These are phyloP conservation scores for Metschnikowia borealis DNA, from an alignment of 805 yeast species.

Conservation along the genomic window DNA sequence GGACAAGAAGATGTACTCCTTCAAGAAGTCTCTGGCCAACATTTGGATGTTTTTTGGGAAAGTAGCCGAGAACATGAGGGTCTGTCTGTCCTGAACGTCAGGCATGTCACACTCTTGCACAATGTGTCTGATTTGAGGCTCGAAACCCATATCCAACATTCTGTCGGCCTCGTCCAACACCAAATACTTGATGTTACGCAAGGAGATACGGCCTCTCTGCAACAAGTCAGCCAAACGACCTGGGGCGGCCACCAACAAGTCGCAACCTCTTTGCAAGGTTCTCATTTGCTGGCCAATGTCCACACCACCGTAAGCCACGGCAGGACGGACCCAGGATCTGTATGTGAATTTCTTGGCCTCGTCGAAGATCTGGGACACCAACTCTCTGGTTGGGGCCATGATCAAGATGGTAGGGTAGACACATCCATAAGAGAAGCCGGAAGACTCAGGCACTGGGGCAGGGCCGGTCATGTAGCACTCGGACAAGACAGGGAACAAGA, in stretches of 20 bases:
- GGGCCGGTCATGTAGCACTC: conserved; percentile 91
- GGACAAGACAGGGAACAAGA: conserved; percentile 94
- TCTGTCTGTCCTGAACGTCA: conserved; percentile 82
- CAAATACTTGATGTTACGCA: conserved; percentile 84
- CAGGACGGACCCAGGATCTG: conserved; percentile 97
- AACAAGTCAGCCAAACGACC: conserved; percentile 96
- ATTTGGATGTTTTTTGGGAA: conserved; percentile 97
- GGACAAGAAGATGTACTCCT: conserved; percentile 90
- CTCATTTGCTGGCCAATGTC: conserved; percentile 84
- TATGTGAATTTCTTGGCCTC: conserved; percentile 94
- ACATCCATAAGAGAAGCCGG: conserved; percentile 60
- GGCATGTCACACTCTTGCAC: conserved; percentile 99
- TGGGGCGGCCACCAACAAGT: conserved; percentile 95
- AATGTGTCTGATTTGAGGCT: conserved; percentile 97
- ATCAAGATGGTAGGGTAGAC: conserved; percentile 93
- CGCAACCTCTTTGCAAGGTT: conserved; percentile 90
- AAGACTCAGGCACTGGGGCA: conserved; percentile 48
- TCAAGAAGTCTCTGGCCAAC: conserved; percentile 95
- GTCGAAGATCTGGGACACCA: conserved; percentile 93
- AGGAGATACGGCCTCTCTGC: conserved; percentile 91
- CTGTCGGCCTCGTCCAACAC: conserved; percentile 99
- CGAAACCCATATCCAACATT: conserved; percentile 99
- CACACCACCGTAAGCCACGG: conserved; percentile 98
- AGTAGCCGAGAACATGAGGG: conserved; percentile 97
- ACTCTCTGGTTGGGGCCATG: conserved; percentile 98